Conservation (phyloP, 345 rosid genomes). For the Durio zibethinus region DNA sequence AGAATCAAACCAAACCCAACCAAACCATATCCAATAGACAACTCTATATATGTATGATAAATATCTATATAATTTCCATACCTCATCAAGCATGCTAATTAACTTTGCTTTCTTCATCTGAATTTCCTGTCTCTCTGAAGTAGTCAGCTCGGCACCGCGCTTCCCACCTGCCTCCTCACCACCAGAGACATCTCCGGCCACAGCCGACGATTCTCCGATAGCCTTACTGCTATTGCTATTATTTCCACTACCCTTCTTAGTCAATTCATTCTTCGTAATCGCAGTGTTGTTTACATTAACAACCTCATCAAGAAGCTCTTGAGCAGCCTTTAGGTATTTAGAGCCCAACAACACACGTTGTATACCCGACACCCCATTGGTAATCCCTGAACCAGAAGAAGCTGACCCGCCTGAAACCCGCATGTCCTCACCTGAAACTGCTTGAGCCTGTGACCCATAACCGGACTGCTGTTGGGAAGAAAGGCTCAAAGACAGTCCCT, state of each 20-base stretch:
- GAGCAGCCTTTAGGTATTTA: conserved; percentile 90
- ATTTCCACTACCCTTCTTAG: conserved; percentile 42
- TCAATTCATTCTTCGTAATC: conserved; percentile 29
- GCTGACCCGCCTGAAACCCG: conserved; percentile 53
- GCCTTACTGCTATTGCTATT: conserved; percentile 29
- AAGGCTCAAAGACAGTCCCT: conserved; percentile 76
- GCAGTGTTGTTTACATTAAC: conserved; percentile 61
- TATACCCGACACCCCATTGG: conserved; percentile 59
- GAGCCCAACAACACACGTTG: conserved; percentile 73
- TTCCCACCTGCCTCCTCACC: conserved; percentile 51
- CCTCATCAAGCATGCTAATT: conserved; percentile 91
- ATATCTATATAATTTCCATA: conserved; percentile 18
- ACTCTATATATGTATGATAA: not conserved
- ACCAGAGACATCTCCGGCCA: conserved; percentile 41
- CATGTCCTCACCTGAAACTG: conserved; percentile 43
- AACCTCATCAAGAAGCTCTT: conserved; percentile 90
- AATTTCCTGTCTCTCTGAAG: conserved; percentile 92
- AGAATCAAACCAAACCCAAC: conserved; percentile 8
- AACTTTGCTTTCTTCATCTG: conserved; percentile 98
- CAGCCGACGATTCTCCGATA: conserved; percentile 53
- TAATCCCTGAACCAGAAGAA: conserved; percentile 72
- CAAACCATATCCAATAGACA: not conserved
- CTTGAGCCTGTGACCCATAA: conserved; percentile 49
- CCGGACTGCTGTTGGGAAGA: conserved; percentile 80
- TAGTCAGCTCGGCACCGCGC: conserved; percentile 53